These are phyloP conservation scores for Pythium monospermum DNA, from an alignment of 352 stramenopile species.

Conservation along the genomic window DNA sequence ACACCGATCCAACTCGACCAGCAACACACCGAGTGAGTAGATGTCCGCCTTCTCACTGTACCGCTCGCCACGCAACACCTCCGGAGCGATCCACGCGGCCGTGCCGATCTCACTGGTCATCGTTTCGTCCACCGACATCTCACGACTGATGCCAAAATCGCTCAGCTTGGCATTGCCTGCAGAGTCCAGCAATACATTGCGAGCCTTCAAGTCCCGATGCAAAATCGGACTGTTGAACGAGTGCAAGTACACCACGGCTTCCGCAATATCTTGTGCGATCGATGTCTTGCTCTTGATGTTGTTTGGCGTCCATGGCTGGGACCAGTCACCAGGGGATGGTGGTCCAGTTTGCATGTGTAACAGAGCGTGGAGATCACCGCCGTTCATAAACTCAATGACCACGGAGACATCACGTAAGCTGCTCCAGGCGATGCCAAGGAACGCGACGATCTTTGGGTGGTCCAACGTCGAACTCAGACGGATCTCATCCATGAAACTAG, in stretches of 20 bases:
- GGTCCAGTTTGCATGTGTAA: conserved; percentile 2
- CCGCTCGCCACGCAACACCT: too few species aligned
- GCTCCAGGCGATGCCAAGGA: conserved; percentile 34
- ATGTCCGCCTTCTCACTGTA: too few species aligned
- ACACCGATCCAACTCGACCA: too few species aligned
- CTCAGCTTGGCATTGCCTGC: conserved; percentile 3
- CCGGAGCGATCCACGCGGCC: too few species aligned
- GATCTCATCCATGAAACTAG: conserved; percentile 38
- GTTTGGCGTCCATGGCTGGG: background rate
- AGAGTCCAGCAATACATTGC: conserved; percentile 6
- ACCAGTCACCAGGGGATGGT: conserved; percentile 2
- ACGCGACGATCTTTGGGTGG: conserved; percentile 32
- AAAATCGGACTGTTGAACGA: conserved; percentile 12
- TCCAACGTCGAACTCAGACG: conserved; percentile 26
- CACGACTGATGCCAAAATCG: conserved; percentile 14
- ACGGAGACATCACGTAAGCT: conserved; percentile 26
- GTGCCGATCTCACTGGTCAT: too few species aligned
- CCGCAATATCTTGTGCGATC: conserved; percentile 7
- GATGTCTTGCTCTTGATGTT: background rate
- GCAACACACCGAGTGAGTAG: too few species aligned
- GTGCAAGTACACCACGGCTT: conserved; percentile 19
- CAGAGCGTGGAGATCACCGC: conserved; percentile 15
- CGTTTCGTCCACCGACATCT: background rate
- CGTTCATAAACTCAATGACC: conserved; percentile 31
- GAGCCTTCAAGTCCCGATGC: conserved; percentile 13